Conservation (phyloP, 2,329 filamentous ascomycete genomes). For the Paraphoma sp. region DNA sequence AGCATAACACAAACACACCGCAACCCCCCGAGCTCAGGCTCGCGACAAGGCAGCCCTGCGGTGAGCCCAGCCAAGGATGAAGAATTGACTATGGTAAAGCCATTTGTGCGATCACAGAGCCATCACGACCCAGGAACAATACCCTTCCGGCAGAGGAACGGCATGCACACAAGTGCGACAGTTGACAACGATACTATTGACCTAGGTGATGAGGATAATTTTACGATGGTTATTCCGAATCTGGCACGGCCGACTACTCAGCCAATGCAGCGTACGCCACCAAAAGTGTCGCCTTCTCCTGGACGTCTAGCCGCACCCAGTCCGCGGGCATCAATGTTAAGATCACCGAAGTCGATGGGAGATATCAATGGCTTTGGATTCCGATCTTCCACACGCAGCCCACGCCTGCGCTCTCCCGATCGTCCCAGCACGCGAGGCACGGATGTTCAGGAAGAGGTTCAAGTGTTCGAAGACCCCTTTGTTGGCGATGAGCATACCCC, state of each 20-base stretch:
- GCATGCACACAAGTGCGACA: constrained; percentile 46
- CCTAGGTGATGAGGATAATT: constrained; percentile 55
- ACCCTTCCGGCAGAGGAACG: constrained; percentile 47
- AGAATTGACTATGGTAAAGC: constrained; percentile 56
- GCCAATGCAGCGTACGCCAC: constrained; percentile 39
- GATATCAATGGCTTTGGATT: constrained; percentile 22
- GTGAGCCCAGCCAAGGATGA: constrained; percentile 51
- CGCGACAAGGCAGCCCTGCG: constrained; percentile 40
- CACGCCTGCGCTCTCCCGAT: constrained; percentile 41
- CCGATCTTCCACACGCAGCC: constrained; percentile 35
- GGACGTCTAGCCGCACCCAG: constrained; percentile 35
- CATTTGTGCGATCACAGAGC: constrained; percentile 47
- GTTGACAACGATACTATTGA: constrained; percentile 48
- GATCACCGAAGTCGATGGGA: constrained; percentile 40
- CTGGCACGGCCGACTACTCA: constrained; percentile 38
- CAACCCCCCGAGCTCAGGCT: constrained; percentile 38
- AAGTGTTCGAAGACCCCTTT: constrained; percentile 62
- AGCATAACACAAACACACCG: constrained; percentile 32
- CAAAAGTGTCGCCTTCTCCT: constrained; percentile 33
- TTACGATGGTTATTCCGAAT: constrained; percentile 59
- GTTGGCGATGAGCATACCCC: constrained; percentile 44
- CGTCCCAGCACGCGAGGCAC: constrained; percentile 40
- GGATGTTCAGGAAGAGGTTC: constrained; percentile 51
- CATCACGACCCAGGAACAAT: constrained; percentile 36
- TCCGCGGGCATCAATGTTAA: constrained; percentile 31